A percentile compares a stretch with the other conserved stretches of the same genome.
Conservation (phyloP, 345 rosid species). For the Lepidium africanum region DNA sequence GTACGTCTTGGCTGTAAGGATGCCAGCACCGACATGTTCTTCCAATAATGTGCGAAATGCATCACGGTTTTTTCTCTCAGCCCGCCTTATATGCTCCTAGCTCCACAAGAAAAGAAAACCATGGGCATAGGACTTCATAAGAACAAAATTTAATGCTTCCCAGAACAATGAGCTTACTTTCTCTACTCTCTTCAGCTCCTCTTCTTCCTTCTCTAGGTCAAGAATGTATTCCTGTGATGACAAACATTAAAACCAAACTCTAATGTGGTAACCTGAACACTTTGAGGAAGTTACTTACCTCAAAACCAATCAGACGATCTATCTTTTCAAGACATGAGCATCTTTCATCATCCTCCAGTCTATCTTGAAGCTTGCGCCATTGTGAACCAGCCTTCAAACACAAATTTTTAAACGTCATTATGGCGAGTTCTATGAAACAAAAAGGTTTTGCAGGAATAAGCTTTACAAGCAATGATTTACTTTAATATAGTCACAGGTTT, state of each 20-base stretch:
- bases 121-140: constrained; percentile 2
- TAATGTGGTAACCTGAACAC: background rate
- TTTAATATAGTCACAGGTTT: constrained; percentile 92
- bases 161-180: constrained; percentile 46
- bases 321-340: constrained; percentile 77
- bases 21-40: constrained; percentile 65
- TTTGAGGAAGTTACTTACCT: constrained; percentile 34
- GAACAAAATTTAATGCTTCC: background rate
- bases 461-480: constrained; percentile 30
- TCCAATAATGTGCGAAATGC: constrained; percentile 71
- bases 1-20: constrained; percentile 74
- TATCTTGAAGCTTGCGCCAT: constrained; percentile 92
- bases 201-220: constrained; percentile 87
- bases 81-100: constrained; percentile 80
- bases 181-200: constrained; percentile 75
- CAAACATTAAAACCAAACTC: constrained; percentile 15
- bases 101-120: constrained; percentile 14
- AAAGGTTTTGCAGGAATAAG: background rate
- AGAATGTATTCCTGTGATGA: constrained; percentile 71
- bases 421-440: constrained; percentile 7
- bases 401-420: constrained; percentile 13
- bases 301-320: constrained; percentile 75
- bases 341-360: constrained; percentile 91
- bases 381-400: constrained; percentile 64
- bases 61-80: constrained; percentile 93